Conservation (phyloP, 2,329 filamentous ascomycete genomes). For the Aspergillus bombycis region DNA sequence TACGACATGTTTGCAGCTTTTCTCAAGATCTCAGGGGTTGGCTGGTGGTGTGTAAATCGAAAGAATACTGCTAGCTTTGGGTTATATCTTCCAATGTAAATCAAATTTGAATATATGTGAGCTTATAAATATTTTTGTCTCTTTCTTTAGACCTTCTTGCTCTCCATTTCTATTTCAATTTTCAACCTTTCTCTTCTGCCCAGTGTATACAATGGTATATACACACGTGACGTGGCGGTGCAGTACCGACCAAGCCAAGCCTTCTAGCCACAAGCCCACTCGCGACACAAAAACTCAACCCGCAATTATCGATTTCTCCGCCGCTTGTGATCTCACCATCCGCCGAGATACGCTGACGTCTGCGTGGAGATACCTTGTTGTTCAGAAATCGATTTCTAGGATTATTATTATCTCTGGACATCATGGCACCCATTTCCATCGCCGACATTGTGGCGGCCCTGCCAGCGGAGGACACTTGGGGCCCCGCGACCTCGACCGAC, state of each 20-base stretch:
- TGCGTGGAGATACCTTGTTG: not conserved
- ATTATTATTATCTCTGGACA: conserved; percentile 19
- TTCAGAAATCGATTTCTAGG: not conserved
- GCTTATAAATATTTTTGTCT: not conserved
- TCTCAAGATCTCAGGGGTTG: no score
- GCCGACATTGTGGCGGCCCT: conserved; percentile 71
- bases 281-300: conserved; percentile 28
- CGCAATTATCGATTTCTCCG: conserved; percentile 8
- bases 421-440: conserved; percentile 59
- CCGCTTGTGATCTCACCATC: conserved; percentile 2
- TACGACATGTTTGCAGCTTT: no score
- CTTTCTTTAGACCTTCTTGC: not conserved
- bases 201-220: not conserved
- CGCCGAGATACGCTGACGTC: conserved; percentile 3
- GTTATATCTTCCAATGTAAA: no score
- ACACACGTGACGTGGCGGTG: conserved; percentile 11
- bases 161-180: no score
- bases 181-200: no score
- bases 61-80: no score
- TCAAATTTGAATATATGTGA: not conserved
- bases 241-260: conserved; percentile 13
- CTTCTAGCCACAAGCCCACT: conserved; percentile 15
- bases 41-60: no score
- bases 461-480: conserved; percentile 81
- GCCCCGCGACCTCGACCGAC: conserved; percentile 77